phyloP scores from a whole-genome alignment of 2,329 filamentous ascomycete genomes.

The Chrysoporthe austroafricana region DNA sequence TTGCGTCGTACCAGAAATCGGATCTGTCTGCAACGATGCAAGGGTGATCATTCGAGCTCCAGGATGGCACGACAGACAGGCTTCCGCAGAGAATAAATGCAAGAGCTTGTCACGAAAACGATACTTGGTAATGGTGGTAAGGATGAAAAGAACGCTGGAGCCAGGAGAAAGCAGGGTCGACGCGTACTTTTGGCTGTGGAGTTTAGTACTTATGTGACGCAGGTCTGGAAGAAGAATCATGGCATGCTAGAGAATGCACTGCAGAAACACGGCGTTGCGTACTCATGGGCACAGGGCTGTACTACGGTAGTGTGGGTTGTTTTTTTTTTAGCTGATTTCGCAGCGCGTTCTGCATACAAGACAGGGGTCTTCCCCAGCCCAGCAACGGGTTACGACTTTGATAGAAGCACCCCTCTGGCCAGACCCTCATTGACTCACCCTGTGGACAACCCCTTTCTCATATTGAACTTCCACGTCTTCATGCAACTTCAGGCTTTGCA shows the following conservation, averaged over 20 bases:
- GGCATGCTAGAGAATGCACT: neutral
- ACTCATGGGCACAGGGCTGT: neutral
- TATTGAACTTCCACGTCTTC: neutral
- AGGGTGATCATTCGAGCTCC: neutral
- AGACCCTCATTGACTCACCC: neutral
- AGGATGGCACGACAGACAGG: neutral
- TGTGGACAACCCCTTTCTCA: neutral
- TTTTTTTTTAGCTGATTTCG: neutral
- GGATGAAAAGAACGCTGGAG: neutral
- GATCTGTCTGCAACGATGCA: neutral
- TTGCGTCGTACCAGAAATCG: neutral
- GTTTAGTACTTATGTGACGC: neutral
- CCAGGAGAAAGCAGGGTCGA: neutral
- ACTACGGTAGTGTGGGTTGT: neutral
- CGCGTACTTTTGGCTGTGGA: neutral
- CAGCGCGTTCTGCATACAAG: neutral
- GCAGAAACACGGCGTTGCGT: neutral
- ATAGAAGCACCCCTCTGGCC: conserved; percentile 1
- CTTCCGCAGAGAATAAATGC: neutral
- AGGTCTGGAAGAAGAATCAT: neutral
- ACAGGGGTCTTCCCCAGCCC: conserved; percentile 7
- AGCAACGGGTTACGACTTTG: neutral
- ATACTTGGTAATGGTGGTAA: conserved; percentile 1
- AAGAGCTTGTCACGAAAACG: neutral
- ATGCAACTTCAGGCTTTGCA: neutral